Evolutionary conservation across 257 asterid genomes (phyloP).

Genomic region (Jaltomata sinuosa): DNA sequence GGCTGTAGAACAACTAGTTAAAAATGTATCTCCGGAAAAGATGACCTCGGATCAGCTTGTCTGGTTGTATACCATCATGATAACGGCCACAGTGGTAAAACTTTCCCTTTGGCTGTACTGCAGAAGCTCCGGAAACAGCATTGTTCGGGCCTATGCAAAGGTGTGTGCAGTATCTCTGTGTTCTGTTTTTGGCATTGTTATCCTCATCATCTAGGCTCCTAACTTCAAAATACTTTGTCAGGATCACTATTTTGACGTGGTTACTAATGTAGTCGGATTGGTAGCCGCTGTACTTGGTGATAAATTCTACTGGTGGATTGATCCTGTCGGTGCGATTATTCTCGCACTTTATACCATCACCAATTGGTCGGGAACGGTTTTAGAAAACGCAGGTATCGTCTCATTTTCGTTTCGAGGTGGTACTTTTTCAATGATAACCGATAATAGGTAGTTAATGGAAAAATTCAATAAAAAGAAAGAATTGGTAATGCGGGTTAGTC

Average conservation of each 20-base stretch:
- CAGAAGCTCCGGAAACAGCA: constrained; percentile 65
- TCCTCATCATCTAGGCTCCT: neutral
- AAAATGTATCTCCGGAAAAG: constrained; percentile 41
- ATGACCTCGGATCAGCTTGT: constrained; percentile 45
- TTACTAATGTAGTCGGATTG: constrained; percentile 81
- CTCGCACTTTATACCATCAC: constrained; percentile 79
- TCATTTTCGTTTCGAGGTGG: neutral
- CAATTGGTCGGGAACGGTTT: constrained; percentile 82
- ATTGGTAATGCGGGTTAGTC: neutral
- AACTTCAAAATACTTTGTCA: constrained; percentile 13
- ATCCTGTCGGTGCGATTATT: constrained; percentile 74
- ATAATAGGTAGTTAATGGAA: neutral
- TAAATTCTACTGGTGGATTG: constrained; percentile 78
- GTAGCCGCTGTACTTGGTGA: constrained; percentile 84
- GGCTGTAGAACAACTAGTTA: constrained; percentile 59
- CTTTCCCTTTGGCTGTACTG: constrained; percentile 86
- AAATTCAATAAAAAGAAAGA: neutral
- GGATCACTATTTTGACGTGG: constrained; percentile 95
- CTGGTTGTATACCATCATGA: constrained; percentile 79
- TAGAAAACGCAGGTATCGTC: constrained; percentile 75
- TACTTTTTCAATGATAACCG: neutral
- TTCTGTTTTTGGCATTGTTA: neutral
- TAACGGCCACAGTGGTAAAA: constrained; percentile 65
- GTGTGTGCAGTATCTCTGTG: constrained; percentile 16
- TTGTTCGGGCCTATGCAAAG: constrained; percentile 94